These are phyloP conservation scores for Beauveria asiatica DNA, from an alignment of 2,329 filamentous ascomycete species.

Conservation along the genomic window DNA sequence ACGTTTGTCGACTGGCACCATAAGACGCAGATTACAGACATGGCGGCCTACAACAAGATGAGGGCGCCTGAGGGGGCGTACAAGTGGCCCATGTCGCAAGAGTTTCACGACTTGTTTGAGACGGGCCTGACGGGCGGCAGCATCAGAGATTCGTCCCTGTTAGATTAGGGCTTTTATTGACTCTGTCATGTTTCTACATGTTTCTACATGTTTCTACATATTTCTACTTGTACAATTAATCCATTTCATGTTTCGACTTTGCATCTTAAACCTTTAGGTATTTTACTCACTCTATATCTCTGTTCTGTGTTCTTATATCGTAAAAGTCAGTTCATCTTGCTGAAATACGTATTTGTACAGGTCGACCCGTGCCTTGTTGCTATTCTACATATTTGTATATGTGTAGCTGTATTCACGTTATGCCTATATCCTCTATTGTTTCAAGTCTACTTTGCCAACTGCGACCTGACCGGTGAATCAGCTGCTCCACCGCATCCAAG, in stretches of 20 bases:
- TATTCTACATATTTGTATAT: neutral
- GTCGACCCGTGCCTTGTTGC: too few relatives aligned
- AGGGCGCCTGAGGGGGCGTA: neutral
- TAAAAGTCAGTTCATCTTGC: too few relatives aligned
- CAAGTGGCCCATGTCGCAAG: constrained; percentile 2
- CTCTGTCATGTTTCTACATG: too few relatives aligned
- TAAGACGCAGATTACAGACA: neutral
- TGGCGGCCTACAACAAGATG: neutral
- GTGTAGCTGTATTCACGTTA: too few relatives aligned
- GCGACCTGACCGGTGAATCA: neutral
- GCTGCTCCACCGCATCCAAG: neutral
- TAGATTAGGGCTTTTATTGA: neutral
- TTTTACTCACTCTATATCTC: too few relatives aligned
- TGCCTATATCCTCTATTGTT: too few relatives aligned
- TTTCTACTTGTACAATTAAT: too few relatives aligned
- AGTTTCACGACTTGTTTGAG: constrained; percentile 7
- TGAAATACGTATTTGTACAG: too few relatives aligned
- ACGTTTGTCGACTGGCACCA: neutral
- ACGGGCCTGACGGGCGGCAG: neutral
- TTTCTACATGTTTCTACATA: too few relatives aligned
- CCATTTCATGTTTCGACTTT: neutral
- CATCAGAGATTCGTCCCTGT: neutral
- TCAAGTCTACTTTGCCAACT: neutral
- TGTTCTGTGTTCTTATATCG: too few relatives aligned
- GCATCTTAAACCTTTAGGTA: too few relatives aligned